Evolutionary conservation across 2,329 filamentous ascomycete species (phyloP).

Genomic region (Albifimbria verrucaria): DNA sequence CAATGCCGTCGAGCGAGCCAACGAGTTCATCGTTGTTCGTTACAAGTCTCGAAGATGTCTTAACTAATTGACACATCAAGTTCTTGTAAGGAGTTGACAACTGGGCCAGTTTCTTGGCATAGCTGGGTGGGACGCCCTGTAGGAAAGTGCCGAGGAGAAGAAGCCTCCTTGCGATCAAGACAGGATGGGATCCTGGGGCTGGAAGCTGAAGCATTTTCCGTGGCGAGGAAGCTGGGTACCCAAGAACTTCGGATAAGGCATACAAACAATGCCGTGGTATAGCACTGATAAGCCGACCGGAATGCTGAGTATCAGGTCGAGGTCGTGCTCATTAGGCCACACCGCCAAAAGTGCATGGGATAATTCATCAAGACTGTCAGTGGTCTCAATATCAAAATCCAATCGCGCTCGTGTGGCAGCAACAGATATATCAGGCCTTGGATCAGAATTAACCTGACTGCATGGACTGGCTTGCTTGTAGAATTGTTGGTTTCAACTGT

Average conservation of each 20-base stretch:
- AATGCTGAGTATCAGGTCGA: constrained; percentile 30
- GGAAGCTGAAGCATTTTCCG: constrained; percentile 25
- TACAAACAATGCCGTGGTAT: constrained; percentile 33
- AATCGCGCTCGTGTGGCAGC: too few species aligned
- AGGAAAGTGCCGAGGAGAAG: constrained; percentile 34
- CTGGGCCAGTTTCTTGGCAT: background rate
- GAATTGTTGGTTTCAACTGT: too few species aligned
- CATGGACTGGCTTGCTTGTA: too few species aligned
- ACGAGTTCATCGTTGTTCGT: background rate
- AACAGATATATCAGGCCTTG: too few species aligned
- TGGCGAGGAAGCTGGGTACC: constrained; percentile 16
- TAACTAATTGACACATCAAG: background rate
- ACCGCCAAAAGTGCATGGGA: constrained; percentile 27
- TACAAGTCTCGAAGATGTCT: background rate
- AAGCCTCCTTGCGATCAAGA: constrained; percentile 38
- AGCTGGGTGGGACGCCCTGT: constrained; percentile 22
- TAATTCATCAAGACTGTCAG: constrained; percentile 18
- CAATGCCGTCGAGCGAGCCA: background rate
- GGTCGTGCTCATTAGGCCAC: constrained; percentile 36
- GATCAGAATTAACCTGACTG: too few species aligned
- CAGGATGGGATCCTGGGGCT: constrained; percentile 28
- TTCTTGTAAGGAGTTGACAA: background rate
- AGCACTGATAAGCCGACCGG: constrained; percentile 26
- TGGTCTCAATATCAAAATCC: too few species aligned
- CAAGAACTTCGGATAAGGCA: constrained; percentile 21